These are phyloP conservation scores for Hyparrhenia diplandra DNA, from an alignment of 176 grass and related monocot species.

Conservation along the genomic window DNA sequence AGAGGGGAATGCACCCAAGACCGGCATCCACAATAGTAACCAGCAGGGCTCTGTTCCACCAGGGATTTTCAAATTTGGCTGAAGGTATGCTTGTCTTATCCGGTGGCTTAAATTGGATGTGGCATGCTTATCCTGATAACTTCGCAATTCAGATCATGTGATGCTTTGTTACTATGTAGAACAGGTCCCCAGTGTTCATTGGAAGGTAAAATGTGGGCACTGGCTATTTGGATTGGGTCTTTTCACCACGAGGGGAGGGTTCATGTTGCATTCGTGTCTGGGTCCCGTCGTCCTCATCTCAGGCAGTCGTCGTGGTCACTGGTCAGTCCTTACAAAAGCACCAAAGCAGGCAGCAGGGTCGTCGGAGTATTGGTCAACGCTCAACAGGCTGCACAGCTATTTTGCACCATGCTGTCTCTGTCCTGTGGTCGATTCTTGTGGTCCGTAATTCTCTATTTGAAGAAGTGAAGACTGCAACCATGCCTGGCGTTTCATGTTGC, in stretches of 20 bases:
- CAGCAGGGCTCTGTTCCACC: conserved; percentile 8
- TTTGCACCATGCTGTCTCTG: not conserved
- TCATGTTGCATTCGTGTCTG: conserved; percentile 28
- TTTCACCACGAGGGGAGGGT: conserved; percentile 21
- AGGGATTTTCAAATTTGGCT: conserved; percentile 44
- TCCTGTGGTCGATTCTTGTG: not conserved
- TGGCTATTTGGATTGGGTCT: conserved; percentile 16
- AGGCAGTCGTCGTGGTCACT: not conserved
- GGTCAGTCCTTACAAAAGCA: conserved; percentile 2
- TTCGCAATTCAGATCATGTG: not conserved
- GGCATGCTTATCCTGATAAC: not conserved
- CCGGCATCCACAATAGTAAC: conserved; percentile 16
- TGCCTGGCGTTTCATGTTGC: not conserved
- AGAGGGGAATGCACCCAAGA: conserved; percentile 7
- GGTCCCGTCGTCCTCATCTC: conserved; percentile 25
- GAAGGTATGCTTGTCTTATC: conserved; percentile 7
- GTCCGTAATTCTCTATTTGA: not conserved
- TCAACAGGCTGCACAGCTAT: not conserved
- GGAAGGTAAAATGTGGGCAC: not conserved
- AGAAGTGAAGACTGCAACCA: not conserved
- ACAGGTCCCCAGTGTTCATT: not conserved
- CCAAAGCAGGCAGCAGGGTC: not conserved
- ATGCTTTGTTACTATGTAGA: not conserved
- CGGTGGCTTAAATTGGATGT: not conserved
- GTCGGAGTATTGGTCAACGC: not conserved